Evolutionary conservation across 495 filamentous ascomycete species (phyloP).

Genomic region (Friedmanniomyces simplex): DNA sequence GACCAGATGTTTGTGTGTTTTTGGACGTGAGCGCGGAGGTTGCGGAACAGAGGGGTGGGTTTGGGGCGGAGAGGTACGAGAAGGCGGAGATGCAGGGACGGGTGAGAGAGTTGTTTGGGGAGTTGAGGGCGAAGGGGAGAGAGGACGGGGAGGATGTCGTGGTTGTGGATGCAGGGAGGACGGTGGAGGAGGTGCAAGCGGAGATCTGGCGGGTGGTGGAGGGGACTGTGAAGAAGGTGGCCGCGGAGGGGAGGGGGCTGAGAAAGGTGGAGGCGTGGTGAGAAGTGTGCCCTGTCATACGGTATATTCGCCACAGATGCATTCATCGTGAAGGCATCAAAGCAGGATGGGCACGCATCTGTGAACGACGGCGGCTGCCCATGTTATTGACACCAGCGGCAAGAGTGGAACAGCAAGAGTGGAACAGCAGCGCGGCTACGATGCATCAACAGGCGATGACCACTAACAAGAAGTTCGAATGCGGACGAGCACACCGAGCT

Average conservation of each 20-base stretch:
- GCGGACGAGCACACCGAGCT: no score
- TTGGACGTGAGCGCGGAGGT: constrained; percentile 65
- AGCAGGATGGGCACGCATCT: no score
- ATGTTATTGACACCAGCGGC: no score
- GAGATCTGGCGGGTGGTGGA: background rate
- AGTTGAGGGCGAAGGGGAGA: constrained; percentile 15
- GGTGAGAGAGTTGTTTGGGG: constrained; percentile 61
- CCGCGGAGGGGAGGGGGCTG: background rate
- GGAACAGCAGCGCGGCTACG: no score
- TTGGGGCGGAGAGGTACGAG: constrained; percentile 83
- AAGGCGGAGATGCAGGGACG: constrained; percentile 68
- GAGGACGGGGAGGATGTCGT: constrained; percentile 28
- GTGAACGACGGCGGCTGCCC: no score
- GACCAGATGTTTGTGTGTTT: constrained; percentile 81
- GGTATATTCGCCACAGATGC: background rate
- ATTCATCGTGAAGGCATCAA: background rate
- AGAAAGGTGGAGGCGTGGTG: constrained; percentile 2
- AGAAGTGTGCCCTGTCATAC: background rate
- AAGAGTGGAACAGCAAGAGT: no score
- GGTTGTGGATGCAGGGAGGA: constrained; percentile 42
- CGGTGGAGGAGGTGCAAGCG: constrained; percentile 23
- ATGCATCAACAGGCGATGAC: no score
- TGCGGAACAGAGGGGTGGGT: constrained; percentile 68
- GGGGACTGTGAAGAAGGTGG: background rate
- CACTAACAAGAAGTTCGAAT: no score